phyloP scores from a whole-genome alignment of 2,329 filamentous ascomycete genomes.

The Dryadomyces quercivorus region DNA sequence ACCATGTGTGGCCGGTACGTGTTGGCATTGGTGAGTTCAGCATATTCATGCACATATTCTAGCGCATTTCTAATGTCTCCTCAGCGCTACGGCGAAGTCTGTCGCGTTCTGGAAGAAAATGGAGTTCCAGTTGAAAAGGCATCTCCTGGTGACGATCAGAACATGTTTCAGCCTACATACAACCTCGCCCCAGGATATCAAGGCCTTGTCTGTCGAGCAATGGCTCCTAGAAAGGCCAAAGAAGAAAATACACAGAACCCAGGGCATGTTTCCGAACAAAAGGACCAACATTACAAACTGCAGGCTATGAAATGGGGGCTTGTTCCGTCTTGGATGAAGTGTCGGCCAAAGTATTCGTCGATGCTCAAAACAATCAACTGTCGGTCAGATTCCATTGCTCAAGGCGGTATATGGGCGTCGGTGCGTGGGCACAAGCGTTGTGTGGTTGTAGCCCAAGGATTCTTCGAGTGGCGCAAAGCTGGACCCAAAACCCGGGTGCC shows the following conservation, averaged over 20 bases:
- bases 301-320: constrained; percentile 96
- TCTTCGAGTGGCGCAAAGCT: constrained; percentile 91
- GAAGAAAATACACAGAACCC: constrained; percentile 4
- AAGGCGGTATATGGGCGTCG: constrained; percentile 76
- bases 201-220: constrained; percentile 65
- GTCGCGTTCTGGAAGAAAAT: constrained; percentile 58
- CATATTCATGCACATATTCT: not conserved
- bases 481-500: constrained; percentile 67
- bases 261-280: not conserved
- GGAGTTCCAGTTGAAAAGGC: constrained; percentile 3
- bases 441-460: constrained; percentile 78
- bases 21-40: constrained; percentile 19
- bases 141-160: constrained; percentile 2
- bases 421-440: constrained; percentile 90
- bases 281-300: constrained; percentile 55
- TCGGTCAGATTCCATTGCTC: constrained; percentile 70
- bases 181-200: constrained; percentile 86
- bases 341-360: constrained; percentile 62
- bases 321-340: constrained; percentile 86
- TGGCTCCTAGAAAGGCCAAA: not conserved
- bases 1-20: constrained; percentile 19
- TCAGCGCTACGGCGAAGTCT: constrained; percentile 66
- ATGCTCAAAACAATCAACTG: constrained; percentile 91
- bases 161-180: constrained; percentile 58
- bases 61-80: not conserved